Base-by-base conservation (phyloP, 2,329 filamentous ascomycete species). In the Phyllosticta ampelicida region DNA sequence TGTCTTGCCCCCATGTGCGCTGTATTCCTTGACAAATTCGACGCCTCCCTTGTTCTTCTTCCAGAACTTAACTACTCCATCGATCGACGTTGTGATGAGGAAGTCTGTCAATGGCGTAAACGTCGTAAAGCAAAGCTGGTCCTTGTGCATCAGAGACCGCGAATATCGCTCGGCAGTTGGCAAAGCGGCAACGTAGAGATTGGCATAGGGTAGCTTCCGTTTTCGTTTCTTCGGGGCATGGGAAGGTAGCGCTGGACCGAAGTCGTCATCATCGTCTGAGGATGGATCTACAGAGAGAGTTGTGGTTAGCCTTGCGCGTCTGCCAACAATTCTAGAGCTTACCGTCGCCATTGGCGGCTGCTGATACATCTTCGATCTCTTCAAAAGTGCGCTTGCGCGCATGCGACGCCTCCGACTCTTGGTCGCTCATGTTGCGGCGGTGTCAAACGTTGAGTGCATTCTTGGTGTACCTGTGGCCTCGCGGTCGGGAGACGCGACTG, bases 1-100 rank as follows among this genome's bases (percentile, higher is more conserved):
- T 5, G 36, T 44, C 68, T 95, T 89, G 55, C 89, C 89, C 59
- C 82, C 80, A 73, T 99, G 95, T 8, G 94, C 91, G 68, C 86
- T 86, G 76, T 96, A 99, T 74, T 99, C 91, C 75, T 99, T 99
- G 56, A 97, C 92, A 68, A 99, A 99, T 74, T 99, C 95, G 60
- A 99, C 88, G 0, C 89, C 89, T 30, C 89, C 85, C 1, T 84
- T 86, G 63, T 88, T 82, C 76, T 99, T 99, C 77, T 99, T 99
- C 94, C 94, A 99, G 72, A 99, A 99, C 73, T 99, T 99, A 65
- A 97, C 92, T 0, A 92, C 87, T n/a, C 95, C 95, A 69, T 99
- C 94, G 50, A 89, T 76, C 0, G 94, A 97, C 61, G 88, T 89
- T 1, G 94, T 99, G 62, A 99, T 94, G 44, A 99, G 78, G 69